Conservation (phyloP, 805 yeast species). For the Candida vaughaniae region DNA sequence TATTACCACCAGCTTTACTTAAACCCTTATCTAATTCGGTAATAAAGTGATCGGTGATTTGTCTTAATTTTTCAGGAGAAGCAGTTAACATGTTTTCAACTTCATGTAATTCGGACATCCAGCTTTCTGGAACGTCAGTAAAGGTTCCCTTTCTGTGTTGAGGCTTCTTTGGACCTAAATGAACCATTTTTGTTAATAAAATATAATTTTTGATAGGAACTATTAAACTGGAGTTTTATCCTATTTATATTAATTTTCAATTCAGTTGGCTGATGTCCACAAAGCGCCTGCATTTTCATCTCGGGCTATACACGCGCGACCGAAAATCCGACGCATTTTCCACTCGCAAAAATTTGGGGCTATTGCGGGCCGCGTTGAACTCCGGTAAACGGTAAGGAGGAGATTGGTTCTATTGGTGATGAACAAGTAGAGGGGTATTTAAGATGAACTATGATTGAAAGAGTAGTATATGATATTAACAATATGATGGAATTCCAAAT, state of each 20-base stretch:
- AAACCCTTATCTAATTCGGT: slow-evolving; percentile 80
- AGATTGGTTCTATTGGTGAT: no score
- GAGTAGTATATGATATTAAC: no score
- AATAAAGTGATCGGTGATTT: slow-evolving; percentile 74
- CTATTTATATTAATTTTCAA: slow-evolving; percentile 4
- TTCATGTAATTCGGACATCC: slow-evolving; percentile 55
- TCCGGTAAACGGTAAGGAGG: no score
- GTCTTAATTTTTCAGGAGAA: slow-evolving; percentile 54
- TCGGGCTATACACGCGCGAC: no score
- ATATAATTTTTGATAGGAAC: no score
- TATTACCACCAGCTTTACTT: slow-evolving; percentile 72
- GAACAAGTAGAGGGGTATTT: no score
- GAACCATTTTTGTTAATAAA: slow-evolving; percentile 57
- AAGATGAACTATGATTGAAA: no score
- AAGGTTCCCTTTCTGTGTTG: slow-evolving; percentile 68
- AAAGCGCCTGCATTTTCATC: no score
- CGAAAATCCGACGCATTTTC: no score
- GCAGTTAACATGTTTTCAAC: slow-evolving; percentile 66
- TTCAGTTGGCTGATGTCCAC: slow-evolving; percentile 7
- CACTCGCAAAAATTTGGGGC: no score
- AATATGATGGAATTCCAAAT: no score
- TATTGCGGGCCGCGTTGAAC: no score
- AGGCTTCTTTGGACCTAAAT: slow-evolving; percentile 80
- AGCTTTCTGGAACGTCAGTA: slow-evolving; percentile 62
- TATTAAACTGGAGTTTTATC: neutral